A percentile compares a stretch with the other conserved stretches of the same genome.
Conservation (phyloP, 768 basidiomycete species). For the Mycena chlorophos region DNA sequence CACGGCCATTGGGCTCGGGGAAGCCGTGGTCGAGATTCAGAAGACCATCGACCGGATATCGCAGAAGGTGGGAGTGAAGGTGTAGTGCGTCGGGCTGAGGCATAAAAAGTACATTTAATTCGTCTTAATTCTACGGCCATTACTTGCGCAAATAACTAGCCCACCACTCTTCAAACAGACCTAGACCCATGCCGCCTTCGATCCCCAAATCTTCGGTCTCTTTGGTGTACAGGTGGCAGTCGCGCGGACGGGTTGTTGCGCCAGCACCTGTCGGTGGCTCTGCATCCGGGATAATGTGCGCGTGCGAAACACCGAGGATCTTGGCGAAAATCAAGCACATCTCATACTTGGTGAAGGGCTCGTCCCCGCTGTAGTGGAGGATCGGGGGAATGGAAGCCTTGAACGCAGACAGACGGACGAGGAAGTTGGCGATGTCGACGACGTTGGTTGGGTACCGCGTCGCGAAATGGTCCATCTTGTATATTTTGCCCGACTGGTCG, state of each 20-base stretch:
- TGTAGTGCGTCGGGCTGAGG: constrained; percentile 5
- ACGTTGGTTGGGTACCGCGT: constrained; percentile 92
- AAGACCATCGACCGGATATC: constrained; percentile 5
- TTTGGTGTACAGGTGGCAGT: constrained; percentile 75
- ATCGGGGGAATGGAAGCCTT: constrained; percentile 61
- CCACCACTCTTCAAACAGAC: constrained; percentile 89
- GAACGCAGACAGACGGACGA: constrained; percentile 64
- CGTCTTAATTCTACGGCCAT: constrained; percentile 1
- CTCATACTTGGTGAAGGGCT: constrained; percentile 90
- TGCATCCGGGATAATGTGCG: constrained; percentile 73
- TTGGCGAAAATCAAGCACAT: constrained; percentile 81
- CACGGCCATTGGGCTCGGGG: constrained; percentile 5
- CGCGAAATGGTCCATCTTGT: constrained; percentile 96
- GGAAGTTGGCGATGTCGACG: constrained; percentile 80
- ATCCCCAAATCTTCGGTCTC: constrained; percentile 71
- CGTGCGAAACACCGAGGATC: constrained; percentile 67
- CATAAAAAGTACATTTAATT: neutral
- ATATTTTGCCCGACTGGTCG: constrained; percentile 83
- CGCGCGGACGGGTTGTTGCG: constrained; percentile 73
- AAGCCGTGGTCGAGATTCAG: constrained; percentile 5
- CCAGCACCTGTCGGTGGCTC: constrained; percentile 63
- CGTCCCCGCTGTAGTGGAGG: constrained; percentile 81
- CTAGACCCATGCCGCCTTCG: constrained; percentile 58
- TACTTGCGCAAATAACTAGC: constrained; percentile 42
- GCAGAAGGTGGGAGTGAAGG: constrained; percentile 17